Percentiles rank a stretch among this genome's conserved stretches.
Conservation (phyloP, 495 filamentous ascomycete genomes). For the Hypoxylon fragiforme region DNA sequence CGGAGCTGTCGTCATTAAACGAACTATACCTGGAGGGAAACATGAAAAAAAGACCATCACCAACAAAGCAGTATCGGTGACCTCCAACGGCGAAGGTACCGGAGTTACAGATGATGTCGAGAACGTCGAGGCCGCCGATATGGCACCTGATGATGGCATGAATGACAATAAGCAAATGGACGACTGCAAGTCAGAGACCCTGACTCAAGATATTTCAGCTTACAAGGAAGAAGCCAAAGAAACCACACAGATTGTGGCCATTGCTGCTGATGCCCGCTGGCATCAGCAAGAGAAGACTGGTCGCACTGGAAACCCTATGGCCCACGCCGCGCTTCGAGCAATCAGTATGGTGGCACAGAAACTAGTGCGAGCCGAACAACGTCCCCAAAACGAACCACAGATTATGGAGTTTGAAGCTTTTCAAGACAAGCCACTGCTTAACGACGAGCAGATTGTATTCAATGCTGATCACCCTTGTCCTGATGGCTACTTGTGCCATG, state of each 20-base stretch:
- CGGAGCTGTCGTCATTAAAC: constrained; percentile 82
- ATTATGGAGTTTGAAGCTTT: constrained; percentile 52
- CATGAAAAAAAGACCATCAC: constrained; percentile 42
- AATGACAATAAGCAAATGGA: constrained; percentile 9
- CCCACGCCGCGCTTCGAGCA: constrained; percentile 83
- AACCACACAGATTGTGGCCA: constrained; percentile 59
- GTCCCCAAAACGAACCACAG: constrained; percentile 22
- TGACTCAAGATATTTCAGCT: constrained; percentile 28
- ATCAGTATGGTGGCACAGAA: constrained; percentile 84
- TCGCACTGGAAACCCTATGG: constrained; percentile 68
- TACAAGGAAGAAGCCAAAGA: constrained; percentile 41
- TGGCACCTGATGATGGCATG: not conserved
- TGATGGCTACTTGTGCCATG: constrained; percentile 91
- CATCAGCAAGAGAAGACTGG: constrained; percentile 50
- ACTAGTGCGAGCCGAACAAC: constrained; percentile 52
- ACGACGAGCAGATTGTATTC: constrained; percentile 47
- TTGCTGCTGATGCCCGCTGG: constrained; percentile 80
- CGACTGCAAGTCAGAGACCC: constrained; percentile 12
- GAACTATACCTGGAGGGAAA: constrained; percentile 38
- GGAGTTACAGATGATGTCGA: no score
- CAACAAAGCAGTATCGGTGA: constrained; percentile 23
- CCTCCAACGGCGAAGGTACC: no score
- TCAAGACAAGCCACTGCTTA: constrained; percentile 48
- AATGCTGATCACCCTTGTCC: constrained; percentile 48
- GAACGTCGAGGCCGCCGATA: constrained; percentile 24